Percentiles rank a stretch among this genome's conserved stretches.
phyloP scores from a whole-genome alignment of 1,284 basidiomycete genomes.

The Chondrostereum purpureum region DNA sequence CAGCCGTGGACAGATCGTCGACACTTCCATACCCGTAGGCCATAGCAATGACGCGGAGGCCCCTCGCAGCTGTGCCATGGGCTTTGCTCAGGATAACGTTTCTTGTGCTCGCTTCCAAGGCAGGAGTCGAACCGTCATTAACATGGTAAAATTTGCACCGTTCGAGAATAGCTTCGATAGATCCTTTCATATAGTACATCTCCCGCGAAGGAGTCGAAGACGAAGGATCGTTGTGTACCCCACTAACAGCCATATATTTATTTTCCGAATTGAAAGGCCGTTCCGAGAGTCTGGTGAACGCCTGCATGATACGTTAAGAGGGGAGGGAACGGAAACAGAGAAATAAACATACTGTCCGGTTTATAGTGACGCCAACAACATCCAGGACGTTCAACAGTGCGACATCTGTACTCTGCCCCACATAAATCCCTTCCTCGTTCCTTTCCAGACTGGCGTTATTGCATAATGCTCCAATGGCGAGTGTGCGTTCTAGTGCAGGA shows the following conservation, averaged over 20 bases:
- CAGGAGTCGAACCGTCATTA: constrained; percentile 75
- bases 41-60: constrained; percentile 86
- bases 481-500: constrained; percentile 52
- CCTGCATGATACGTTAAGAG: constrained; percentile 27
- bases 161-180: constrained; percentile 82
- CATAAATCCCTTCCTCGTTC: constrained; percentile 69
- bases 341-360: constrained; percentile 52
- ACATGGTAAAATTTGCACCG: constrained; percentile 86
- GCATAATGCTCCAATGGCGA: constrained; percentile 65
- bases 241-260: constrained; percentile 90
- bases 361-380: constrained; percentile 65
- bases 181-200: constrained; percentile 88
- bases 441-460: constrained; percentile 63
- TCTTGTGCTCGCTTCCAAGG: constrained; percentile 63
- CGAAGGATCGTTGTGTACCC: constrained; percentile 40
- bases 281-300: constrained; percentile 74
- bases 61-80: constrained; percentile 63
- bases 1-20: constrained; percentile 20
- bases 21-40: constrained; percentile 74
- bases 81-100: constrained; percentile 67
- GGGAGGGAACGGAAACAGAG: constrained; percentile 3
- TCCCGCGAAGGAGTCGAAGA: constrained; percentile 46
- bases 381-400: constrained; percentile 83
- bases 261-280: constrained; percentile 88
- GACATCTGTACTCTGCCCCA: constrained; percentile 93